phyloP scores from a whole-genome alignment of 306 rosid species.

The Quercus agrifolia region DNA sequence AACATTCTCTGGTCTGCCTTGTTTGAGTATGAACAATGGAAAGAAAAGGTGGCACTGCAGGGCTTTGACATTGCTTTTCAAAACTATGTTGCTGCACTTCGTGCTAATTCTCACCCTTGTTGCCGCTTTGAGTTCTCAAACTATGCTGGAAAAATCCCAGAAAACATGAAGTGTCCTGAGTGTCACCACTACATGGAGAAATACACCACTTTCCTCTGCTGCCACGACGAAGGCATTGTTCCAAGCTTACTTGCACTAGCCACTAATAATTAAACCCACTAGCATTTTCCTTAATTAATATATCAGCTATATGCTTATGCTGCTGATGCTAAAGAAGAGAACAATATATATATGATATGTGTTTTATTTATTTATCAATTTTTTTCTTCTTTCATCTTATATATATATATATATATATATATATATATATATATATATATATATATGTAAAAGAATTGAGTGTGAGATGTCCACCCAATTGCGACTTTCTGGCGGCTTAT shows the following conservation, averaged over 20 bases:
- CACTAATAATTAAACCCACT: too few relatives aligned
- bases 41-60: constrained; percentile 16
- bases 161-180: constrained; percentile 42
- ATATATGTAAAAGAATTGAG: background rate
- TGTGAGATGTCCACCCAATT: background rate
- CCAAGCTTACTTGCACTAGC: background rate
- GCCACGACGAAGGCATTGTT: constrained; percentile 38
- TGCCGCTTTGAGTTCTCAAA: constrained; percentile 41
- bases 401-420: too few relatives aligned
- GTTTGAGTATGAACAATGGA: constrained; percentile 47
- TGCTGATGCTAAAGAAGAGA: background rate
- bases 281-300: background rate
- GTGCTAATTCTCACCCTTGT: constrained; percentile 27
- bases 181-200: constrained; percentile 45
- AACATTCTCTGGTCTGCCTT: constrained; percentile 24
- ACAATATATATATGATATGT: too few relatives aligned
- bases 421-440: too few relatives aligned
- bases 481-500: background rate
- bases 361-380: too few relatives aligned
- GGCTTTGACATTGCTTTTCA: constrained; percentile 44
- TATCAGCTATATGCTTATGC: background rate
- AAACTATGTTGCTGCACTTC: constrained; percentile 31
- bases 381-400: too few relatives aligned
- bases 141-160: constrained; percentile 37
- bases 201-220: constrained; percentile 53